Evolutionary conservation across 345 rosid species (phyloP).

Genomic region (Eucalyptus pauciflora): DNA sequence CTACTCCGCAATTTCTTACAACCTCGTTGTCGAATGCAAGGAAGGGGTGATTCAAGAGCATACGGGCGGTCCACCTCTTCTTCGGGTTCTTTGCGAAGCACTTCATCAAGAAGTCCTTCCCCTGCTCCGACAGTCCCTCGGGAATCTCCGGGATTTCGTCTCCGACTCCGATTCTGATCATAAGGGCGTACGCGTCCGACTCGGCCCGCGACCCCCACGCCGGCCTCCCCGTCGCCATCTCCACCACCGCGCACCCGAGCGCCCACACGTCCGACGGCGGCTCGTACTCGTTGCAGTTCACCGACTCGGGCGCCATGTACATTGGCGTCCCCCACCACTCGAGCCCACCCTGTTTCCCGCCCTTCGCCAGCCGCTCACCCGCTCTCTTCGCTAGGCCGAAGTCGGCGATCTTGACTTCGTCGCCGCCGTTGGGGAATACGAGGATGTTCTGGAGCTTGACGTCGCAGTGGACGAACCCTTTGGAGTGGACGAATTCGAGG

Average conservation of each 20-base stretch:
- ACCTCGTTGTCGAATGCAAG: not conserved
- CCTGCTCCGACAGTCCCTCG: slow-evolving; percentile 41
- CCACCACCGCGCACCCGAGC: slow-evolving; percentile 60
- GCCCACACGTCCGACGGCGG: slow-evolving; percentile 77
- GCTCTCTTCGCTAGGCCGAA: slow-evolving; percentile 58
- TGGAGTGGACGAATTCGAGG: slow-evolving; percentile 33
- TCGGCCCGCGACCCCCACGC: slow-evolving; percentile 37
- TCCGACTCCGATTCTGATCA: slow-evolving; percentile 48
- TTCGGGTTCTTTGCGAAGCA: slow-evolving; percentile 52
- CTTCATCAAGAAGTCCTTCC: slow-evolving; percentile 54
- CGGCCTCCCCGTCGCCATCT: slow-evolving; percentile 66
- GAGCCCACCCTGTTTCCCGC: not conserved
- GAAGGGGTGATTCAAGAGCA: slow-evolving; percentile 68
- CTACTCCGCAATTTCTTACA: not conserved
- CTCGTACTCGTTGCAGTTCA: slow-evolving; percentile 38
- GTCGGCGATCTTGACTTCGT: slow-evolving; percentile 42
- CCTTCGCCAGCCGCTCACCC: not conserved
- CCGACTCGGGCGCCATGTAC: slow-evolving; percentile 75
- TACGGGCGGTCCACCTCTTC: slow-evolving; percentile 63
- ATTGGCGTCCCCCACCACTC: slow-evolving; percentile 64
- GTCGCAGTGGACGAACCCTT: slow-evolving; percentile 53
- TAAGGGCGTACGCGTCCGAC: slow-evolving; percentile 16
- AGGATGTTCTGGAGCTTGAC: slow-evolving; percentile 21
- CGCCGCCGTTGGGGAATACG: slow-evolving; percentile 12
- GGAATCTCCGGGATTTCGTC: slow-evolving; percentile 54